Base-by-base conservation (phyloP, 2,329 filamentous ascomycete species). In the Colletotrichum scovillei region DNA sequence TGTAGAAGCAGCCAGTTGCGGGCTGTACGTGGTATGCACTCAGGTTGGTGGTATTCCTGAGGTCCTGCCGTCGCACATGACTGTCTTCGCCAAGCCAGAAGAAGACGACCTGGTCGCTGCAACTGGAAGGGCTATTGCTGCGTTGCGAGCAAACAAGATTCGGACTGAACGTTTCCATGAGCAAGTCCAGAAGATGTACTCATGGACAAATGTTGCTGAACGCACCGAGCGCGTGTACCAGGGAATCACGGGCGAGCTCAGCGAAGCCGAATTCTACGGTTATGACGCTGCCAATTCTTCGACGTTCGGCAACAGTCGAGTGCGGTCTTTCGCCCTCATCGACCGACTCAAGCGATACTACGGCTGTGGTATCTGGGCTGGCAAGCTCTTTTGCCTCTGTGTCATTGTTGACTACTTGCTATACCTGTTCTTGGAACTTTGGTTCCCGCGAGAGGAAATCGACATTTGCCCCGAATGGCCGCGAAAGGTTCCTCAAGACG, bases 121-220 rank as follows among this genome's bases (percentile, higher is more conserved):
- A 4, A 98, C 97, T 0, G 94, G 94, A 22, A 93, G 92, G 76
- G 97, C 97, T 22, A 98, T 99, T 74, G 93, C 92, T 0, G 93
- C 94, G 35, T 88, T 99, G 69, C 92, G 96, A 57, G 93, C 93
- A 6, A 96, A 95, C 77, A 94, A 93, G 78, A 93, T 99, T 32
- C 92, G 95, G 75, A 97, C 97, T 0, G 96, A 98, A 81, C 91
- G 93, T 55, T 99, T 99, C 80, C 97, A 99, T 81, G 96, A 98
- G 76, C 94, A 98, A 82, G 97, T 99, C 75, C 95, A 96, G 82
- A 94, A 94, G 86, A 98, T 98, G 97, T 99, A 99, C 84, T 97
- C 95, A 1, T 99, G 97, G 97, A 94, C 94, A 32, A 96, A 99
- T 81, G 96, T 99, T 32, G 97, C 97, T 16, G 90, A 93, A 78